These are phyloP conservation scores for Taphrina deformans DNA, from an alignment of 1,139 yeast genomes.

Conservation along the genomic window DNA sequence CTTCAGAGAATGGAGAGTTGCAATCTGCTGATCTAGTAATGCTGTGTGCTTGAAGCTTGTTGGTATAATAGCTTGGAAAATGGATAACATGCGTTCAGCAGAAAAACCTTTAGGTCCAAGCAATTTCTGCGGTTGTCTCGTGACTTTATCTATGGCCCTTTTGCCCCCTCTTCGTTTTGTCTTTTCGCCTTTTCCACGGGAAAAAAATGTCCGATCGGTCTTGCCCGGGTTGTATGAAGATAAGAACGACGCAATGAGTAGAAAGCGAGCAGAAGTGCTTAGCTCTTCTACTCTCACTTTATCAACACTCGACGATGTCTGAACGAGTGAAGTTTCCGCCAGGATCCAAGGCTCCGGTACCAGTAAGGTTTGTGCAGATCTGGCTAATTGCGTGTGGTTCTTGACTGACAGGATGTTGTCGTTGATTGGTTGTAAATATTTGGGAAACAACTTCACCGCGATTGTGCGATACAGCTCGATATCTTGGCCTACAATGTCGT, in stretches of 20 bases:
- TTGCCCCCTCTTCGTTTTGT: conserved; percentile 23
- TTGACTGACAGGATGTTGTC: conserved; percentile 13
- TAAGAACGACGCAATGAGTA: conserved; percentile 66
- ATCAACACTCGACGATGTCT: background rate
- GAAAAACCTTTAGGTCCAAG: conserved; percentile 66
- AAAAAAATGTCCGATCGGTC: conserved; percentile 60
- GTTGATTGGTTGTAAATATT: conserved; percentile 21
- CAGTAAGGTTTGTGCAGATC: conserved; percentile 5
- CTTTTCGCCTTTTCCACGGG: conserved; percentile 52
- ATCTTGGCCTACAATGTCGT: conserved; percentile 22
- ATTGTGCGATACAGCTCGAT: conserved; percentile 6
- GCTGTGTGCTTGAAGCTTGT: conserved; percentile 50
- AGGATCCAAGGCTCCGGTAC: conserved; percentile 23
- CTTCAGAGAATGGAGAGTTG: conserved; percentile 60
- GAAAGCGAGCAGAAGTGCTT: conserved; percentile 34
- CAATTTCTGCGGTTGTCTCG: conserved; percentile 30
- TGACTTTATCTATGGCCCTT: conserved; percentile 1
- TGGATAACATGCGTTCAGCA: conserved; percentile 66
- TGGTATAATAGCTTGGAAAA: conserved; percentile 57
- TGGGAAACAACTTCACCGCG: conserved; percentile 17
- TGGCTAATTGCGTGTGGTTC: conserved; percentile 16
- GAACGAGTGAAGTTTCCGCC: conserved; percentile 4
- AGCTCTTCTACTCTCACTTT: background rate
- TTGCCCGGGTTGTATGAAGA: conserved; percentile 67
- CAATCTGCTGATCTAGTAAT: conserved; percentile 57